Base-by-base conservation (phyloP, 2,329 filamentous ascomycete genomes). In the Colletotrichum sidae region DNA sequence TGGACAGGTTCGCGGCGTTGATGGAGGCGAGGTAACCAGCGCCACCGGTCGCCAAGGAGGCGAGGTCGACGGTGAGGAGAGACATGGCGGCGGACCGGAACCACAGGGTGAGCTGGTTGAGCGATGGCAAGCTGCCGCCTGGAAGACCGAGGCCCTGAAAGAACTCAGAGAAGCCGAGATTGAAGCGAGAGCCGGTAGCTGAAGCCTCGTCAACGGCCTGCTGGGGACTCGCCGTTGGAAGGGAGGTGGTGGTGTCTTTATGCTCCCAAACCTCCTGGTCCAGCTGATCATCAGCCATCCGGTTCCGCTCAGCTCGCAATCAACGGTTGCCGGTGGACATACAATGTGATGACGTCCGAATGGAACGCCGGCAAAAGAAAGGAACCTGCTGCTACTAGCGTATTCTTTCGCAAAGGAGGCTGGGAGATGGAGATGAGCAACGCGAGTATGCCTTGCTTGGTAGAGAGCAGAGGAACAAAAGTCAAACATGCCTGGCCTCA, bases 141-240 rank as follows among this genome's bases (percentile, higher is more conserved):
- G 46, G 25, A 15, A 57, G 52, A 12, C 47, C 49, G n/a, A 63
- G 46, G 7, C 47, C 63, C 25, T 57, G 41, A 50, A 63, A 66
- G 58, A 62, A 63, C n/a, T 66, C 15, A 17, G 58, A 52, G 47
- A 66, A 62, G 53, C 52, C 58, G 52, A 25, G 25, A 5, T 25
- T 25, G 25, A 45, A 62, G 9, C 52, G 60, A 34, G 55, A 15
- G 44, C 55, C 44, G 37, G 56, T 49, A 69, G 35, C 63, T 49
- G 72, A 17, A 13, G 56, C 65, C 7, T 65, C 67, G 25, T 72
- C 68, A 9, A 70, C 58, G 9, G 74, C 60, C 69, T 49, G 70
- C 68, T 51, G 71, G 69, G 33, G 72, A 56, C 11, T 80, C 80
- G 6, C 80, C 73, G 38, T 79, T 64, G 53, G 77, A 72, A 51